phyloP scores from a whole-genome alignment of 495 filamentous ascomycete genomes.

The Penicillium soppii region DNA sequence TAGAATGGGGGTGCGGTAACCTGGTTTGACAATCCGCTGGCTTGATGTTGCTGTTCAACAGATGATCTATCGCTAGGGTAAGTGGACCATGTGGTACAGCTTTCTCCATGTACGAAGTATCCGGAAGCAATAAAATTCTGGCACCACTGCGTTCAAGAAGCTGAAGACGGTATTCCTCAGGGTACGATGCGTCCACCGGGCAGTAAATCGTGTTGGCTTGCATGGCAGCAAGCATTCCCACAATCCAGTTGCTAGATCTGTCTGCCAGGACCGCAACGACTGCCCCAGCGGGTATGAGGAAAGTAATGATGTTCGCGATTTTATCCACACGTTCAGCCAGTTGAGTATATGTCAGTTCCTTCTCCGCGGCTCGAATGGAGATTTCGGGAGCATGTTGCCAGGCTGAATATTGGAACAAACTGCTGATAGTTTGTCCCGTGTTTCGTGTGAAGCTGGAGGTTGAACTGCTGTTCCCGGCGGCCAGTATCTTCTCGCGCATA shows the following conservation, averaged over 20 bases:
- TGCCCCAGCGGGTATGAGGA: neutral
- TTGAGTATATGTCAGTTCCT: slow-evolving; percentile 21
- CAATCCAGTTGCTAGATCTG: slow-evolving; percentile 26
- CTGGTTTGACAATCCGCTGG: neutral
- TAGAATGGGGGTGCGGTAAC: neutral
- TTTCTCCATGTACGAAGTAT: slow-evolving; percentile 2
- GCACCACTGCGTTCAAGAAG: slow-evolving; percentile 9
- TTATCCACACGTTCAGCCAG: slow-evolving; percentile 7
- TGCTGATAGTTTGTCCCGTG: neutral
- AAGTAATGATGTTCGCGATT: neutral
- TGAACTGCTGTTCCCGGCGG: neutral
- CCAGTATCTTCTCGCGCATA: neutral
- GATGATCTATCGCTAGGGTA: neutral
- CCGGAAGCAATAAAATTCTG: neutral
- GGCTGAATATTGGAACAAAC: neutral
- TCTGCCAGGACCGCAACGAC: slow-evolving; percentile 24
- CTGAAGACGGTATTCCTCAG: slow-evolving; percentile 12
- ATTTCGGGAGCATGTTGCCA: neutral
- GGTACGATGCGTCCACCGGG: slow-evolving; percentile 25
- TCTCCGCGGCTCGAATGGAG: neutral
- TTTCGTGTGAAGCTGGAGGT: neutral
- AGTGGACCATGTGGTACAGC: neutral
- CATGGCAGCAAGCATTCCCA: slow-evolving; percentile 22
- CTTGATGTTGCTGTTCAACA: neutral
- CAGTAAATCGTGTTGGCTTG: slow-evolving; percentile 23